Percentiles rank a stretch among this genome's conserved stretches.
Evolutionary conservation across 306 rosid genomes (phyloP).

Genomic region (Geum urbanum): DNA sequence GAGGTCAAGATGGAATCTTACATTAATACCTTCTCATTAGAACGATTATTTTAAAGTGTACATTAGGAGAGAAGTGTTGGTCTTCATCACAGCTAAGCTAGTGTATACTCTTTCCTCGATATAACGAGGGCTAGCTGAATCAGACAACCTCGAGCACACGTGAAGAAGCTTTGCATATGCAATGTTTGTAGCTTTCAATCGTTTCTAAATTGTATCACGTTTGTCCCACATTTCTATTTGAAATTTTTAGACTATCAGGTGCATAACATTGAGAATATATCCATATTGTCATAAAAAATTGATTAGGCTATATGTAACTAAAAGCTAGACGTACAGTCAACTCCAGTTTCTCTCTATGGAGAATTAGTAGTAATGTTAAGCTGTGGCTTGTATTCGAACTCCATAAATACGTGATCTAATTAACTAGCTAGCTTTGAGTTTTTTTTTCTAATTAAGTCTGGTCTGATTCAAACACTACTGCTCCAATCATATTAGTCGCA

Average conservation of each 20-base stretch:
- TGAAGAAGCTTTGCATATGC: neutral
- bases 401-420: too few species aligned
- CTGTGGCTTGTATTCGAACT: too few species aligned
- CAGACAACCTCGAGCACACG: slow-evolving; percentile 4
- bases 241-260: neutral
- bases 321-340: too few species aligned
- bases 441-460: too few species aligned
- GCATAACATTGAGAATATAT: too few species aligned
- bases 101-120: slow-evolving; percentile 12
- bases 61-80: neutral
- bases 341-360: too few species aligned
- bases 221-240: neutral
- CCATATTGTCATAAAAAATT: too few species aligned
- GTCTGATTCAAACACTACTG: neutral
- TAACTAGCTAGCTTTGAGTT: too few species aligned
- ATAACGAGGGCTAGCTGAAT: neutral
- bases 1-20: slow-evolving; percentile 48
- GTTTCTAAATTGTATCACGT: neutral
- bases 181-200: too few species aligned
- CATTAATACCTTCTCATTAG: slow-evolving; percentile 18
- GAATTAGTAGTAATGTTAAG: too few species aligned
- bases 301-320: too few species aligned
- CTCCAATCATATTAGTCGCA: neutral
- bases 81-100: neutral
- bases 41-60: neutral